Percentiles rank a stretch among this genome's conserved stretches.
phyloP scores from a whole-genome alignment of 1,284 basidiomycete genomes.

The Fomitiporia mediterranea region DNA sequence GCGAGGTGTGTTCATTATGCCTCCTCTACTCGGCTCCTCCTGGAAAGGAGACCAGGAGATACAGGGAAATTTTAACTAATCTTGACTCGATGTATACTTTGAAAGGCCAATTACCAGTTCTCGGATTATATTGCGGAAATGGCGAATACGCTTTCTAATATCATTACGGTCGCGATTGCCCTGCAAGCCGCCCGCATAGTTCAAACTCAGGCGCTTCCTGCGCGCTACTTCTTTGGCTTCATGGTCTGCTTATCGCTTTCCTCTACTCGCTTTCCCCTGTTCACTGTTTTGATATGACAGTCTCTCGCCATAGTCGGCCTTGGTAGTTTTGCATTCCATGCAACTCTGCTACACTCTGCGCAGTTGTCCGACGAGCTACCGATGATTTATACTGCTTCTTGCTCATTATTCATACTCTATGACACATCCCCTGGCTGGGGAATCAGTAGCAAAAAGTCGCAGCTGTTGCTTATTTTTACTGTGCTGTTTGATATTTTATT shows the following conservation, averaged over 20 bases:
- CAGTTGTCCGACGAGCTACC: constrained; percentile 69
- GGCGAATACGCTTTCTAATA: constrained; percentile 60
- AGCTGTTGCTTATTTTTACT: constrained; percentile 32
- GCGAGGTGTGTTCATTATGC: constrained; percentile 44
- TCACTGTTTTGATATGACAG: constrained; percentile 30
- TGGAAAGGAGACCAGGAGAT: background rate
- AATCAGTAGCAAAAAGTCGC: constrained; percentile 32
- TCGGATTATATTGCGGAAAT: constrained; percentile 64
- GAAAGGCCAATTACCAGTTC: constrained; percentile 65
- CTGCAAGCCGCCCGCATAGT: constrained; percentile 40
- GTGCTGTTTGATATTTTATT: constrained; percentile 50
- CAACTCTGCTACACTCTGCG: constrained; percentile 60
- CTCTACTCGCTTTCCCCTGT: background rate
- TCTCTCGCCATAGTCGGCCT: constrained; percentile 56
- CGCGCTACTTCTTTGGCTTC: constrained; percentile 47
- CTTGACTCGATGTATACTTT: constrained; percentile 3
- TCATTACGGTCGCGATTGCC: constrained; percentile 50
- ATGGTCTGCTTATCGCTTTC: constrained; percentile 36
- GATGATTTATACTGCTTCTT: constrained; percentile 60
- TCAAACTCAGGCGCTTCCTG: constrained; percentile 40
- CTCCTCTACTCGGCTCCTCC: too few species aligned
- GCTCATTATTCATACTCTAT: constrained; percentile 49
- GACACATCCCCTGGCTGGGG: constrained; percentile 51
- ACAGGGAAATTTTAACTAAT: background rate
- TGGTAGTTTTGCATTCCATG: constrained; percentile 66